phyloP scores from a whole-genome alignment of 805 yeast species.

The Suhomyces faveliae region DNA sequence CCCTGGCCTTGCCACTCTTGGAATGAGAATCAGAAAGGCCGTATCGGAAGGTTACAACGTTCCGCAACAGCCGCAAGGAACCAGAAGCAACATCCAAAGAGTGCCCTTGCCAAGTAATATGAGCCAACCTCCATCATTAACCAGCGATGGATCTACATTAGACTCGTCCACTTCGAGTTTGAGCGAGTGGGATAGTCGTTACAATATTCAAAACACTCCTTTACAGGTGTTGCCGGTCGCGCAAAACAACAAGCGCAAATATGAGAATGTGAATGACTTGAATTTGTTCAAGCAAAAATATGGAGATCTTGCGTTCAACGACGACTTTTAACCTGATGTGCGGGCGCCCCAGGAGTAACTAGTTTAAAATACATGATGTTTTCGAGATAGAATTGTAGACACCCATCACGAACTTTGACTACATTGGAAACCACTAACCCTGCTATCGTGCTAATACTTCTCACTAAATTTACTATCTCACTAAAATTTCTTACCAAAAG shows the following conservation, averaged over 20 bases:
- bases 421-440: no score
- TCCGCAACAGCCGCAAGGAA: constrained; percentile 6
- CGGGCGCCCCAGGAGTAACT: background rate
- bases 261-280: constrained; percentile 5
- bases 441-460: no score
- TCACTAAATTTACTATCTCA: no score
- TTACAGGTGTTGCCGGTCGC: constrained; percentile 9
- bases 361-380: background rate
- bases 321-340: constrained; percentile 39
- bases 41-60: constrained; percentile 57
- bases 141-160: constrained; percentile 43
- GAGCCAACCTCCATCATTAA: constrained; percentile 45
- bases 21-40: constrained; percentile 71
- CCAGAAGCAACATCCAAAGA: constrained; percentile 21
- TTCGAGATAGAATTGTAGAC: background rate
- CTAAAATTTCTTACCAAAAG: no score
- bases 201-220: constrained; percentile 10
- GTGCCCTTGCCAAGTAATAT: constrained; percentile 43
- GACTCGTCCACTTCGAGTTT: constrained; percentile 38
- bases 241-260: constrained; percentile 23
- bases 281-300: constrained; percentile 33
- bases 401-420: no score
- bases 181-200: constrained; percentile 39
- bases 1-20: constrained; percentile 51
- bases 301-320: constrained; percentile 47